Evolutionary conservation across 1,139 yeast genomes (phyloP).

Genomic region (Taphrina flavorubra): DNA sequence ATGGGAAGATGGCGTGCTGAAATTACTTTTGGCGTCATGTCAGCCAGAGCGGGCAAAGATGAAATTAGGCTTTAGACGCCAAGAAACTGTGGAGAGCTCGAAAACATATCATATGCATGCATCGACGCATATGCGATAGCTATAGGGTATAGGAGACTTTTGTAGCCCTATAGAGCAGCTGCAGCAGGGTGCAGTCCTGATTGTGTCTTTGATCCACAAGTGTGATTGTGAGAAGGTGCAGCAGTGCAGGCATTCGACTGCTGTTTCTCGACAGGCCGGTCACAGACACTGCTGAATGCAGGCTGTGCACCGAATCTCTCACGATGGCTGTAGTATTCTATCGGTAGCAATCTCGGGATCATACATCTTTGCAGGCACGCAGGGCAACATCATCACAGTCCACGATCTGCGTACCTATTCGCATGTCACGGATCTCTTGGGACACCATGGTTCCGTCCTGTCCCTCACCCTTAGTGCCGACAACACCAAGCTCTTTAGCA

Average conservation of each 20-base stretch:
- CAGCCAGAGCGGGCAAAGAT: neutral
- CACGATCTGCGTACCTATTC: slow-evolving; percentile 68
- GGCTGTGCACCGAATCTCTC: slow-evolving; percentile 29
- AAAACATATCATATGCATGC: too few species aligned
- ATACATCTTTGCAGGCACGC: slow-evolving; percentile 87
- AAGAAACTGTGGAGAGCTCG: neutral
- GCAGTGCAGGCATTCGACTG: too few species aligned
- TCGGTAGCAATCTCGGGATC: slow-evolving; percentile 71
- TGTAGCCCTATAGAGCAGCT: too few species aligned
- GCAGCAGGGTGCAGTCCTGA: too few species aligned
- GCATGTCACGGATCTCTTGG: slow-evolving; percentile 56
- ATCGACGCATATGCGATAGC: too few species aligned
- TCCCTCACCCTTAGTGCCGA: slow-evolving; percentile 66
- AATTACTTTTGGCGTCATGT: slow-evolving; percentile 1
- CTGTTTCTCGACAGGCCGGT: too few species aligned
- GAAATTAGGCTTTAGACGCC: neutral
- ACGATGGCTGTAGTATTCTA: slow-evolving; percentile 54
- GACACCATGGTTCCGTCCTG: slow-evolving; percentile 75
- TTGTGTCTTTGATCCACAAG: too few species aligned
- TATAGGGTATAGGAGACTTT: too few species aligned
- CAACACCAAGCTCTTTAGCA: slow-evolving; percentile 73
- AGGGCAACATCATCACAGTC: slow-evolving; percentile 73
- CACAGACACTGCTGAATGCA: neutral
- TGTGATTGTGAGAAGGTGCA: too few species aligned
- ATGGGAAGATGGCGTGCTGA: slow-evolving; percentile 15